These are phyloP conservation scores for Cryptococcus sp. DNA, from an alignment of 1,284 basidiomycete species.

Conservation along the genomic window DNA sequence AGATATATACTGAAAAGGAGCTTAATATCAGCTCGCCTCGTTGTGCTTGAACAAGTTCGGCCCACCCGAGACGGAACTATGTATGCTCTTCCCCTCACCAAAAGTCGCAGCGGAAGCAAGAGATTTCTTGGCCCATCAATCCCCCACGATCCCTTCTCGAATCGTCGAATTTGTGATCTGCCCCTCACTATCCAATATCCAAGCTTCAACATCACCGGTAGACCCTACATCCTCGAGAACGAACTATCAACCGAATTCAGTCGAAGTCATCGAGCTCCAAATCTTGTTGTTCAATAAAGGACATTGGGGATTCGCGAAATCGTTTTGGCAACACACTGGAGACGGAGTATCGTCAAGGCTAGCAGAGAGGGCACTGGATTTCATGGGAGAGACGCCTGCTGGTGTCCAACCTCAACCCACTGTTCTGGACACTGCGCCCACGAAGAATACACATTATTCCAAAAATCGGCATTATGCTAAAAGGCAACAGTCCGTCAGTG, in stretches of 20 bases:
- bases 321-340: slow-evolving; percentile 96
- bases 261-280: slow-evolving; percentile 59
- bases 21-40: slow-evolving; percentile 59
- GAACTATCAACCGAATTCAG: slow-evolving; percentile 12
- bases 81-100: slow-evolving; percentile 72
- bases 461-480: slow-evolving; percentile 41
- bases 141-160: slow-evolving; percentile 55
- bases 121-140: slow-evolving; percentile 61
- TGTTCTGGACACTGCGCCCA: slow-evolving; percentile 11
- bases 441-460: slow-evolving; percentile 34
- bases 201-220: slow-evolving; percentile 31
- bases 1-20: neutral
- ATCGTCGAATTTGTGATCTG: slow-evolving; percentile 71
- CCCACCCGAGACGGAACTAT: slow-evolving; percentile 58
- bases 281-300: slow-evolving; percentile 73
- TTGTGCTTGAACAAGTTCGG: slow-evolving; percentile 77
- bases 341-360: slow-evolving; percentile 82
- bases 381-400: slow-evolving; percentile 54
- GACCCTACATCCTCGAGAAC: slow-evolving; percentile 25
- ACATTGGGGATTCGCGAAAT: slow-evolving; percentile 68
- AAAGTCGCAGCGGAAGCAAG: slow-evolving; percentile 69
- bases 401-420: slow-evolving; percentile 14
- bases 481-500: slow-evolving; percentile 1
- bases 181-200: slow-evolving; percentile 51
- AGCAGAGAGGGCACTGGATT: slow-evolving; percentile 73